A percentile compares a stretch with the other conserved stretches of the same genome.
Conservation (phyloP, 805 yeast genomes). For the Starmerella roubikii region DNA sequence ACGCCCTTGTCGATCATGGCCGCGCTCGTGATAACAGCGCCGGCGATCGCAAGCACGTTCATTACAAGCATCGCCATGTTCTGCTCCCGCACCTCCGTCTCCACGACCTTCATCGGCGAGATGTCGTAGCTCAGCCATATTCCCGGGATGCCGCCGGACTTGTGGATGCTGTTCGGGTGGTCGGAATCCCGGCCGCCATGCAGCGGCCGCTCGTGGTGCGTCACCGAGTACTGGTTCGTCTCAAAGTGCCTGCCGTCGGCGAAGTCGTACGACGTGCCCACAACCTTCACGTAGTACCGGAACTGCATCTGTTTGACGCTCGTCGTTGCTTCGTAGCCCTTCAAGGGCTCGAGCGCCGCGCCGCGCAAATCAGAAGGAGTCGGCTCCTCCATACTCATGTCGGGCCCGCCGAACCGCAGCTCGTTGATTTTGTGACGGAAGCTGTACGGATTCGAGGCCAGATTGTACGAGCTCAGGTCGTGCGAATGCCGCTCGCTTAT, state of each 20-base stretch:
- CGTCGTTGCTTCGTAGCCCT: slow-evolving; percentile 23
- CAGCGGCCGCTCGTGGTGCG: slow-evolving; percentile 75
- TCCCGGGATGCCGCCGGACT: slow-evolving; percentile 84
- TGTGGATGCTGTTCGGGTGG: slow-evolving; percentile 62
- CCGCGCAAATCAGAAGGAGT: slow-evolving; percentile 32
- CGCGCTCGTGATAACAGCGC: slow-evolving; percentile 88
- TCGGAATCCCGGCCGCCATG: slow-evolving; percentile 81
- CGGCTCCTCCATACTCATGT: slow-evolving; percentile 22
- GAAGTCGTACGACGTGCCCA: slow-evolving; percentile 72
- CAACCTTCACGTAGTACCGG: slow-evolving; percentile 77
- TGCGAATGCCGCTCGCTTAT: slow-evolving; percentile 52
- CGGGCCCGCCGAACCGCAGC: slow-evolving; percentile 65
- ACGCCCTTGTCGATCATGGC: slow-evolving; percentile 76
- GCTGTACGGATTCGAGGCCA: slow-evolving; percentile 44
- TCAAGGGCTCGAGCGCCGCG: slow-evolving; percentile 11
- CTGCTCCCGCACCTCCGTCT: slow-evolving; percentile 45
- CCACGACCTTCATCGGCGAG: slow-evolving; percentile 82
- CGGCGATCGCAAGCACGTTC: slow-evolving; percentile 66
- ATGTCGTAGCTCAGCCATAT: slow-evolving; percentile 78
- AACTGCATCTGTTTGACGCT: slow-evolving; percentile 47
- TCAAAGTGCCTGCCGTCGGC: slow-evolving; percentile 42
- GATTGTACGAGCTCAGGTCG: slow-evolving; percentile 61
- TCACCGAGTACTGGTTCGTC: slow-evolving; percentile 82
- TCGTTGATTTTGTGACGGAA: slow-evolving; percentile 70
- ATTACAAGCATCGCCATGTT: slow-evolving; percentile 22